Evolutionary conservation across 2,329 filamentous ascomycete species (phyloP).

Genomic region (Rachicladosporium sp.): DNA sequence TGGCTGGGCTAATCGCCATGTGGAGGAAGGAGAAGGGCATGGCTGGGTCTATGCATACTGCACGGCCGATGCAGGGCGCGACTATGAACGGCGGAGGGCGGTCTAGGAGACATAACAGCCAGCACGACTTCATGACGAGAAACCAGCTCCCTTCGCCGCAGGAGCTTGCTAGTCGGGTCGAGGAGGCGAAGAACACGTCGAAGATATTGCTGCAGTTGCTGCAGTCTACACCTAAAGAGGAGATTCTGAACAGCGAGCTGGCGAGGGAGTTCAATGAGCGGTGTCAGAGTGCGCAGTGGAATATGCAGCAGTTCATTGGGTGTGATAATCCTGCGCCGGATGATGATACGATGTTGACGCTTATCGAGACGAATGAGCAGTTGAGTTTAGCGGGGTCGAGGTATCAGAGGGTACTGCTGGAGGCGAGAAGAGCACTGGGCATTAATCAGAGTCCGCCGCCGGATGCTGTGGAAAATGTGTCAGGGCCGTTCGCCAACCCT

Average conservation of each 20-base stretch:
- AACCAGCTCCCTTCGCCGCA: slow-evolving; percentile 47
- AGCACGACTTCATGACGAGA: slow-evolving; percentile 1
- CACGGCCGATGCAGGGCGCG: background rate
- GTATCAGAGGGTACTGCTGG: slow-evolving; percentile 66
- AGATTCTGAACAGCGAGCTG: slow-evolving; percentile 73
- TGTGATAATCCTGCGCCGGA: slow-evolving; percentile 69
- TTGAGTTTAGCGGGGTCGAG: slow-evolving; percentile 70
- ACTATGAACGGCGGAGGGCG: background rate
- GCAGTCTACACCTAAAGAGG: slow-evolving; percentile 65
- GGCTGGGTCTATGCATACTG: slow-evolving; percentile 10
- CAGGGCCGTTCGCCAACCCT: slow-evolving; percentile 2
- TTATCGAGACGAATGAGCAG: slow-evolving; percentile 92
- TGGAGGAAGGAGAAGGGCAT: slow-evolving; percentile 73
- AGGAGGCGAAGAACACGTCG: slow-evolving; percentile 82
- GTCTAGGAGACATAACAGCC: background rate
- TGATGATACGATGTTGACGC: slow-evolving; percentile 81
- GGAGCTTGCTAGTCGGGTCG: slow-evolving; percentile 71
- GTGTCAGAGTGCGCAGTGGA: slow-evolving; percentile 66
- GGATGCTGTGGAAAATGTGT: slow-evolving; percentile 4
- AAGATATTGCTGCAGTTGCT: slow-evolving; percentile 87
- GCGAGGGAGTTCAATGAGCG: slow-evolving; percentile 85
- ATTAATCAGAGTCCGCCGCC: background rate
- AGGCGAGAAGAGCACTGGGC: slow-evolving; percentile 37
- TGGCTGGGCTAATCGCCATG: slow-evolving; percentile 64
- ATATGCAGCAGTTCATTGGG: slow-evolving; percentile 76